Evolutionary conservation across 306 rosid species (phyloP).

Genomic region (Medicago arabica): DNA sequence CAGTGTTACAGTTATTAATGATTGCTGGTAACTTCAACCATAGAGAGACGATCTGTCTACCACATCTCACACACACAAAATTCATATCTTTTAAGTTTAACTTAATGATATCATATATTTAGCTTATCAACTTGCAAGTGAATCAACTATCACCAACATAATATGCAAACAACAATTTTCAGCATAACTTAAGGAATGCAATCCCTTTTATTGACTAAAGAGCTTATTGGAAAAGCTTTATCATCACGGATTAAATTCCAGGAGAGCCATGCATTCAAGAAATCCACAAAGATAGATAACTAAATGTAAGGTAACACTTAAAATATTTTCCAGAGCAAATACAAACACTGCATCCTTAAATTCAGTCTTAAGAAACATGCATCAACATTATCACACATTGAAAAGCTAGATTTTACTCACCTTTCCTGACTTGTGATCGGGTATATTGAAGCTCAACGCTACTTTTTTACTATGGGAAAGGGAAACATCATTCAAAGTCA

Average conservation of each 20-base stretch:
- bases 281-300: slow-evolving; percentile 25
- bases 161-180: slow-evolving; percentile 25
- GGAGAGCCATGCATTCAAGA: background rate
- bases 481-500: slow-evolving; percentile 67
- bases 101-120: slow-evolving; percentile 13
- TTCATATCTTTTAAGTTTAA: background rate
- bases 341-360: slow-evolving; percentile 19
- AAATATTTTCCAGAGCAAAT: slow-evolving; percentile 25
- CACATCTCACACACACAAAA: slow-evolving; percentile 2
- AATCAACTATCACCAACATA: slow-evolving; percentile 18
- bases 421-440: slow-evolving; percentile 97
- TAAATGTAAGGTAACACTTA: slow-evolving; percentile 20
- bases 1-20: background rate
- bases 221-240: background rate
- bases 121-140: slow-evolving; percentile 28
- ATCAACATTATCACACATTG: background rate
- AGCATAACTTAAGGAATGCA: slow-evolving; percentile 14
- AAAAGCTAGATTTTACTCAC: slow-evolving; percentile 50
- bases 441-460: slow-evolving; percentile 82
- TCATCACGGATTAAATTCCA: slow-evolving; percentile 7
- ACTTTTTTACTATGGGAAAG: slow-evolving; percentile 72
- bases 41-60: background rate
- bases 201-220: slow-evolving; percentile 13
- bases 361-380: slow-evolving; percentile 17
- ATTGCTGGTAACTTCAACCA: background rate